phyloP scores from a whole-genome alignment of 805 yeast genomes.

The Limtongia smithiae region DNA sequence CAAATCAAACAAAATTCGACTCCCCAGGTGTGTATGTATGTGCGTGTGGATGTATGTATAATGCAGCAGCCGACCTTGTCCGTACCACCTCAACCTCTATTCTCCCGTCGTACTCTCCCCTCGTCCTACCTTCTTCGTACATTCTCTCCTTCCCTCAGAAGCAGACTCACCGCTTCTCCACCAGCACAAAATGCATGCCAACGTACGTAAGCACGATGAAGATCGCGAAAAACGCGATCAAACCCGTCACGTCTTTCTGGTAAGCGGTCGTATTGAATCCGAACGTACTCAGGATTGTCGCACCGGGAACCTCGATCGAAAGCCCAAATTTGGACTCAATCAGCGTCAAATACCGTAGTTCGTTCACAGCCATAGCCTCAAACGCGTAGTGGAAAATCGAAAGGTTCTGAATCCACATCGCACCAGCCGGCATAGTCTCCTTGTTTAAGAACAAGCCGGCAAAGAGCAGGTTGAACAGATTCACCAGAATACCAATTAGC shows the following conservation, averaged over 20 bases:
- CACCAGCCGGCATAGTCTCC: constrained; percentile 45
- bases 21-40: no score
- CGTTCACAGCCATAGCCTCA: constrained; percentile 88
- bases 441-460: constrained; percentile 93
- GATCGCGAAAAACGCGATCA: constrained; percentile 51
- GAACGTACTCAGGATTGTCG: constrained; percentile 90
- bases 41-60: no score
- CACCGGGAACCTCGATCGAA: constrained; percentile 95
- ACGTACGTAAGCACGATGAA: constrained; percentile 70
- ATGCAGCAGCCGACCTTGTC: no score
- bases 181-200: constrained; percentile 66
- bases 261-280: constrained; percentile 85
- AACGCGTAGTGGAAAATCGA: constrained; percentile 95
- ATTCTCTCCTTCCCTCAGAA: no score
- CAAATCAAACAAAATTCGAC: no score
- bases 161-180: constrained; percentile 64
- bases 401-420: constrained; percentile 69
- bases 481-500: constrained; percentile 75
- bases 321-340: constrained; percentile 88
- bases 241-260: constrained; percentile 58
- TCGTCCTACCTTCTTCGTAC: no score
- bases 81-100: no score
- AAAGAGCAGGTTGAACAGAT: constrained; percentile 80
- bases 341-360: constrained; percentile 79
- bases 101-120: no score